phyloP scores from a whole-genome alignment of 2,329 filamentous ascomycete species.

The Neurospora crassa region DNA sequence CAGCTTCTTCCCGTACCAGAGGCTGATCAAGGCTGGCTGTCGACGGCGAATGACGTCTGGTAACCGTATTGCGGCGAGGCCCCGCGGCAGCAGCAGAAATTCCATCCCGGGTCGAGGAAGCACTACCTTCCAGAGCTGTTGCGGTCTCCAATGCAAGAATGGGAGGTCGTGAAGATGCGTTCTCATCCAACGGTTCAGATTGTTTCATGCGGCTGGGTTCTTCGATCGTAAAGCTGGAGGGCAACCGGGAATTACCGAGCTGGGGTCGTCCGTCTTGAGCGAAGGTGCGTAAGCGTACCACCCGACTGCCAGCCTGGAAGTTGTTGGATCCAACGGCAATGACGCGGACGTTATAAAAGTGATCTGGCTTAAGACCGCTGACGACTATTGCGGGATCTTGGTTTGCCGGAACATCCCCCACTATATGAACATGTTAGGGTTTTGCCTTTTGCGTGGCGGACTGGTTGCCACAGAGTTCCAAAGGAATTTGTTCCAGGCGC shows the following conservation, averaged over 20 bases:
- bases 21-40: conserved; percentile 44
- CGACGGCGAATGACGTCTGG: conserved; percentile 67
- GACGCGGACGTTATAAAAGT: conserved; percentile 89
- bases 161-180: conserved; percentile 37
- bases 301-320: conserved; percentile 80
- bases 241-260: conserved; percentile 45
- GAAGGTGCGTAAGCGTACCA: conserved; percentile 76
- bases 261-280: conserved; percentile 54
- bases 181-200: conserved; percentile 39
- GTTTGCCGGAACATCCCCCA: conserved; percentile 71
- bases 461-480: neutral
- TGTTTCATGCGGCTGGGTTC: conserved; percentile 33
- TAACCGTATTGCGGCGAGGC: conserved; percentile 57
- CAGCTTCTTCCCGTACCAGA: conserved; percentile 30
- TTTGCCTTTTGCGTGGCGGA: conserved; percentile 10
- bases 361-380: conserved; percentile 73
- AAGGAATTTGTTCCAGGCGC: conserved; percentile 1
- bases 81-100: conserved; percentile 29
- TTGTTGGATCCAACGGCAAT: conserved; percentile 86
- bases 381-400: conserved; percentile 85
- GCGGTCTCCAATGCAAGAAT: conserved; percentile 52
- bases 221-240: conserved; percentile 45
- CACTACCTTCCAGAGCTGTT: conserved; percentile 49
- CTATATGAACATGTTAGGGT: conserved; percentile 30
- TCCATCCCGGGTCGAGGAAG: conserved; percentile 55